Percentiles rank a stretch among this genome's conserved stretches.
Evolutionary conservation across 2,329 filamentous ascomycete species (phyloP).

Genomic region (Fusarium redolens): DNA sequence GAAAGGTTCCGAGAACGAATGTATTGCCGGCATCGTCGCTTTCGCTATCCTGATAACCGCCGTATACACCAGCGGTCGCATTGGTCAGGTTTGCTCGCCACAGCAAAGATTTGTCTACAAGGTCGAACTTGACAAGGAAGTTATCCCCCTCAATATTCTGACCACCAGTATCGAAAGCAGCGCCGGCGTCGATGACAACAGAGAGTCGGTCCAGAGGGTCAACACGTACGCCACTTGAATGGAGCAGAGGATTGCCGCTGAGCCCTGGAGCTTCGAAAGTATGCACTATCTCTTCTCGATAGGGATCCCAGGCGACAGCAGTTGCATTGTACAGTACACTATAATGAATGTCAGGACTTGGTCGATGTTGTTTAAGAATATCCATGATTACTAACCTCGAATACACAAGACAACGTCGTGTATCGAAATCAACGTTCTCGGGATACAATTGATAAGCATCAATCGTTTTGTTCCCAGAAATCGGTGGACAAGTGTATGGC

Average conservation of each 20-base stretch:
- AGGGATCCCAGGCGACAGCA: conserved; percentile 15
- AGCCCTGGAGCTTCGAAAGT: conserved; percentile 46
- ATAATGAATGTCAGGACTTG: background rate
- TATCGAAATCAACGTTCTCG: conserved; percentile 16
- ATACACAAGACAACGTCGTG: conserved; percentile 11
- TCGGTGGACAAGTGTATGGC: background rate
- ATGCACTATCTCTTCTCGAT: conserved; percentile 36
- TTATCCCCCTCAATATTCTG: conserved; percentile 52
- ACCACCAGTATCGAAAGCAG: conserved; percentile 51
- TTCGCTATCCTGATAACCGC: conserved; percentile 55
- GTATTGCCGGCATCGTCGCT: conserved; percentile 51
- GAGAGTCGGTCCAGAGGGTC: conserved; percentile 50
- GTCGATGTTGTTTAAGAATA: fast-evolving
- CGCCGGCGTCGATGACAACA: conserved; percentile 51
- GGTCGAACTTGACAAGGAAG: conserved; percentile 51
- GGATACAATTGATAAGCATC: conserved; percentile 11
- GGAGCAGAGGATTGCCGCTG: conserved; percentile 34
- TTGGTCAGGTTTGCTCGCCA: conserved; percentile 51
- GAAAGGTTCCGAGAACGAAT: conserved; percentile 53
- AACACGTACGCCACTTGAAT: conserved; percentile 50
- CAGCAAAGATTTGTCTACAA: conserved; percentile 34
- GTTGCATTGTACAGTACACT: conserved; percentile 19
- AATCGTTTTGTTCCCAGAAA: background rate
- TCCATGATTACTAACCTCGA: background rate
- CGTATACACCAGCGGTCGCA: conserved; percentile 45